Evolutionary conservation across 148 eudicot species (phyloP).

Genomic region (Rhododendron molle): DNA sequence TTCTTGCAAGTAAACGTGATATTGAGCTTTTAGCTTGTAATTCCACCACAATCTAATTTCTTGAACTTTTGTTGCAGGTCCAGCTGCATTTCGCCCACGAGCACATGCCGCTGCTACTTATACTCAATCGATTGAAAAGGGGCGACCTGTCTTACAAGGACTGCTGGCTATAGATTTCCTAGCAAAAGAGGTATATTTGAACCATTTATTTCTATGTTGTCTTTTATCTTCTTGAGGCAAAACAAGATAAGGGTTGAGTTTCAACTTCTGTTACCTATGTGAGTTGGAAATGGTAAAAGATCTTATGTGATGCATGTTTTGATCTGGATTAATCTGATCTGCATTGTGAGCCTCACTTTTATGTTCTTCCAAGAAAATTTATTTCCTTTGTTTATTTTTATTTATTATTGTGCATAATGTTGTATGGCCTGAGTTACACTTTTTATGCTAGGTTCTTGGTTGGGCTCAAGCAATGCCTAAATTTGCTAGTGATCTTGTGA

Average conservation of each 20-base stretch:
- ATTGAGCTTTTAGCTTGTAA: neutral
- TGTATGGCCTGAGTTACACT: neutral
- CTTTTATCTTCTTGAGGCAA: neutral
- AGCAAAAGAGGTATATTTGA: constrained; percentile 75
- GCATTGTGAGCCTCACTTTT: neutral
- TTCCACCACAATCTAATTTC: constrained; percentile 8
- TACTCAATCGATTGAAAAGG: constrained; percentile 72
- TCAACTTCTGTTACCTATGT: neutral
- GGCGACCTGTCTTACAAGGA: constrained; percentile 94
- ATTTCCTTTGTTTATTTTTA: neutral
- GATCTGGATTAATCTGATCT: neutral
- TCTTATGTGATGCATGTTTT: neutral
- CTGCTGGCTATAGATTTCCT: constrained; percentile 89
- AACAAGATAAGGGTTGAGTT: neutral
- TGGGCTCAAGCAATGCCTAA: constrained; percentile 99
- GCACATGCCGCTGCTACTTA: constrained; percentile 73
- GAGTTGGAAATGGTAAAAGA: neutral
- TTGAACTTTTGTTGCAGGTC: constrained; percentile 49
- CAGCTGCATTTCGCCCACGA: constrained; percentile 99
- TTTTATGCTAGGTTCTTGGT: constrained; percentile 66
- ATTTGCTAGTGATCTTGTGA: constrained; percentile 84
- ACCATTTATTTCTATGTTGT: constrained; percentile 1
- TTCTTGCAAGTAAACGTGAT: neutral
- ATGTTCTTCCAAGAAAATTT: neutral
- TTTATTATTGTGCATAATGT: neutral